Conservation (phyloP, 805 yeast species). For the Schizosaccharomyces octosporus region DNA sequence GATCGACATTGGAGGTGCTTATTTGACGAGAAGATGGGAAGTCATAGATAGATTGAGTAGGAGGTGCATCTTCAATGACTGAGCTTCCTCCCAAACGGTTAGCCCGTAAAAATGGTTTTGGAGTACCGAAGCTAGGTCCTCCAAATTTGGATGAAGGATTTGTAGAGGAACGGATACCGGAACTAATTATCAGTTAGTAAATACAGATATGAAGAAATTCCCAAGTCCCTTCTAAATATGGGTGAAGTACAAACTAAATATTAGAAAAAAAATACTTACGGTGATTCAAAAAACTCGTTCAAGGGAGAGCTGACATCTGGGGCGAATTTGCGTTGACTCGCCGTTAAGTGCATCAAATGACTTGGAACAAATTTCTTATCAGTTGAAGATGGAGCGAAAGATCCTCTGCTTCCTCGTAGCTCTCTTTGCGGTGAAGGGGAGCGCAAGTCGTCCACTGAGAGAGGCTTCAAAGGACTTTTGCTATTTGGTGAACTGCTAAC, state of each 20-base stretch:
- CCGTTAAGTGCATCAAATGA: not conserved
- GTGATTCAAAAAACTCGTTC: not conserved
- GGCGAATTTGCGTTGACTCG: not conserved
- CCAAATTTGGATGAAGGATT: conserved; percentile 7
- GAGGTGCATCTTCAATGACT: conserved; percentile 1
- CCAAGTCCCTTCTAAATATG: no score
- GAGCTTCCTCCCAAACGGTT: not conserved
- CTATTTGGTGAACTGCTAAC: not conserved
- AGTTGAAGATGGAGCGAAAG: not conserved
- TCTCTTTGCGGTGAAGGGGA: not conserved
- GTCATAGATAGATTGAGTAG: conserved; percentile 2
- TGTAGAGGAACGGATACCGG: not conserved
- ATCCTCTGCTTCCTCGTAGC: not conserved
- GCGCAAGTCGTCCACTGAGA: not conserved
- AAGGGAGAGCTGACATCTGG: not conserved
- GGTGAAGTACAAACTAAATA: no score
- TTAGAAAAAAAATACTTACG: not conserved
- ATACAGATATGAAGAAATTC: no score
- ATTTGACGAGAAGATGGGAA: not conserved
- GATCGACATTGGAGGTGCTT: not conserved
- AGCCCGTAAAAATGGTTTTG: conserved; percentile 6
- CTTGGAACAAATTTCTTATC: not conserved
- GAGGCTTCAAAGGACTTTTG: not conserved
- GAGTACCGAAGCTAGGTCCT: conserved; percentile 11
- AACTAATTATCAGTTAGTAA: not conserved